Evolutionary conservation across 192 early-diverging fungal species (phyloP).

Genomic region (Backusella morwellensis): DNA sequence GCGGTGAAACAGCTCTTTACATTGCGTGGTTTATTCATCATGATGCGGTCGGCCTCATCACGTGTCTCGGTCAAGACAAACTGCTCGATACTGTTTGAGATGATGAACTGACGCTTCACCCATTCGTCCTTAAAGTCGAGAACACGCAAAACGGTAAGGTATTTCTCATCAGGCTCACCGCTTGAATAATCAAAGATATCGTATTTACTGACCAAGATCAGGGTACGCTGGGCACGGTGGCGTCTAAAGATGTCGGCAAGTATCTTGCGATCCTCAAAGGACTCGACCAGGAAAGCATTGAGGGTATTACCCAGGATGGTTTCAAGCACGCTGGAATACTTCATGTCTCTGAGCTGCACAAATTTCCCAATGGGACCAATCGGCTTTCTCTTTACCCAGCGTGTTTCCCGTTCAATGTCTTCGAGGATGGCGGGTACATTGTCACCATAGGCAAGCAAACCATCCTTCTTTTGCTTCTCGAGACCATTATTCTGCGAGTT

Average conservation of each 20-base stretch:
- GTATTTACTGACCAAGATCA: conserved; percentile 58
- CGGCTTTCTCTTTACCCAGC: conserved; percentile 48
- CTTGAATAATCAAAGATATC: conserved; percentile 67
- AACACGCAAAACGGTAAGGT: conserved; percentile 61
- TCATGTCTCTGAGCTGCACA: conserved; percentile 54
- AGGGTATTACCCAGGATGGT: conserved; percentile 57
- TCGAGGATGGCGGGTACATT: conserved; percentile 59
- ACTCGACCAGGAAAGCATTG: conserved; percentile 70
- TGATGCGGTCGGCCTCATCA: conserved; percentile 50
- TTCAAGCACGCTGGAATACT: conserved; percentile 63
- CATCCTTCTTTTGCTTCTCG: conserved; percentile 58
- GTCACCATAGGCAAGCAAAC: conserved; percentile 71
- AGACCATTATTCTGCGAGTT: conserved; percentile 45
- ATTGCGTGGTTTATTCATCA: conserved; percentile 56
- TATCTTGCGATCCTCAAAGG: conserved; percentile 56
- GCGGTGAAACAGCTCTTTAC: conserved; percentile 60
- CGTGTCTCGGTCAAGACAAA: conserved; percentile 64
- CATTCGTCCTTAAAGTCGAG: conserved; percentile 61
- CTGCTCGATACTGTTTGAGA: conserved; percentile 62
- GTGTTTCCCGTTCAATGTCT: conserved; percentile 41
- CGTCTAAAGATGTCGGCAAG: conserved; percentile 54
- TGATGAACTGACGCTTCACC: conserved; percentile 75
- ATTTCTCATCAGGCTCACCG: conserved; percentile 61
- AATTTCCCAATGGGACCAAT: conserved; percentile 71
- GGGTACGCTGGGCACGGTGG: conserved; percentile 42